Conservation (phyloP, 208 protist genomes). For the Tritrichomonas musculus region DNA sequence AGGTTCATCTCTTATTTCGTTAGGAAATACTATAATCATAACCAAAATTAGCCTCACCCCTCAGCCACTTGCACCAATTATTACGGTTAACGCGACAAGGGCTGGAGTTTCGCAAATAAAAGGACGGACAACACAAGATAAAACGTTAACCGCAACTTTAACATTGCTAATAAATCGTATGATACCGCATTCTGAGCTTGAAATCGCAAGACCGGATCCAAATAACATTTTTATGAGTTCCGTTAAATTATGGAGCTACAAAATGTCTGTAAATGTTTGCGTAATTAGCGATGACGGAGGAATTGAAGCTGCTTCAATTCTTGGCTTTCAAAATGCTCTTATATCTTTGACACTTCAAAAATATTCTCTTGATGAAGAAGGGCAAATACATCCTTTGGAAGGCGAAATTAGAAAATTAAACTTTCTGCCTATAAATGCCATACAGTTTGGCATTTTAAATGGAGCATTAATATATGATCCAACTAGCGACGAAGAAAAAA, state of each 20-base stretch:
- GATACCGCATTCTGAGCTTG: neutral
- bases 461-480: neutral
- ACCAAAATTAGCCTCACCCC: neutral
- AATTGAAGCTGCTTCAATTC: neutral
- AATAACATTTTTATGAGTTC: neutral
- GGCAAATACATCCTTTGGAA: neutral
- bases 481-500: slow-evolving; percentile 16
- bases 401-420: neutral
- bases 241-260: neutral
- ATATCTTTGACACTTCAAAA: neutral
- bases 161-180: neutral
- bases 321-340: neutral
- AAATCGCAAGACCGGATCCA: slow-evolving; percentile 15
- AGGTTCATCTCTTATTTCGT: neutral
- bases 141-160: neutral
- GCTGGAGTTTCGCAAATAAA: neutral
- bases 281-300: slow-evolving; percentile 21
- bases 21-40: neutral
- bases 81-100: neutral
- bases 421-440: neutral
- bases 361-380: neutral
- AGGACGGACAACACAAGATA: neutral
- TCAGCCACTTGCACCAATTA: neutral
- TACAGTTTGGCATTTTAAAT: neutral
- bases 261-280: neutral